A percentile compares a stretch with the other conserved stretches of the same genome.
These are phyloP conservation scores for Gleditsia sinensis DNA, from an alignment of 306 rosid species.

Conservation along the genomic window DNA sequence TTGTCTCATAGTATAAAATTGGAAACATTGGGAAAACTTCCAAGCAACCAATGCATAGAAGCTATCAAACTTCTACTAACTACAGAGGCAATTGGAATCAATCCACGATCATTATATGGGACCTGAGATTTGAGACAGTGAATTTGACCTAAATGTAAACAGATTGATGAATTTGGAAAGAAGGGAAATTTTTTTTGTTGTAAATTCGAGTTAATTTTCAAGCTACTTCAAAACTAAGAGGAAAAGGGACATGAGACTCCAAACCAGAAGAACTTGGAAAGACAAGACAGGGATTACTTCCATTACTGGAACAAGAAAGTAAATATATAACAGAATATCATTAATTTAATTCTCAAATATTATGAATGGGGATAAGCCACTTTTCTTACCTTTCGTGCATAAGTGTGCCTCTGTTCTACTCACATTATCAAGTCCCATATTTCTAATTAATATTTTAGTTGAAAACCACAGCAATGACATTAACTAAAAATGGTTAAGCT, in stretches of 20 bases:
- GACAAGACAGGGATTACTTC: neutral
- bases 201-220: neutral
- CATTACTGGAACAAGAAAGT: slow-evolving; percentile 5
- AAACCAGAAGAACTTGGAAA: neutral
- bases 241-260: neutral
- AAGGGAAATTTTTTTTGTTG: too few relatives aligned
- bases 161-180: neutral
- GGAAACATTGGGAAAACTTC: too few relatives aligned
- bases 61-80: slow-evolving; percentile 11
- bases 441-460: neutral
- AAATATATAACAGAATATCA: neutral
- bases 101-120: neutral
- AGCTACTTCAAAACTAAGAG: slow-evolving; percentile 7
- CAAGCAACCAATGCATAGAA: neutral
- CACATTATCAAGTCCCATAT: neutral
- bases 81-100: neutral
- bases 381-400: neutral
- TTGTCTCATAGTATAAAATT: too few relatives aligned
- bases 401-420: neutral
- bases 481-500: neutral
- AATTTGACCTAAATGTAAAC: slow-evolving; percentile 10
- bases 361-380: neutral
- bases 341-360: neutral
- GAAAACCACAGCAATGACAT: neutral
- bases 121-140: neutral